Conservation (phyloP, 2,329 filamentous ascomycete genomes). For the Coleophoma eucalyptorum region DNA sequence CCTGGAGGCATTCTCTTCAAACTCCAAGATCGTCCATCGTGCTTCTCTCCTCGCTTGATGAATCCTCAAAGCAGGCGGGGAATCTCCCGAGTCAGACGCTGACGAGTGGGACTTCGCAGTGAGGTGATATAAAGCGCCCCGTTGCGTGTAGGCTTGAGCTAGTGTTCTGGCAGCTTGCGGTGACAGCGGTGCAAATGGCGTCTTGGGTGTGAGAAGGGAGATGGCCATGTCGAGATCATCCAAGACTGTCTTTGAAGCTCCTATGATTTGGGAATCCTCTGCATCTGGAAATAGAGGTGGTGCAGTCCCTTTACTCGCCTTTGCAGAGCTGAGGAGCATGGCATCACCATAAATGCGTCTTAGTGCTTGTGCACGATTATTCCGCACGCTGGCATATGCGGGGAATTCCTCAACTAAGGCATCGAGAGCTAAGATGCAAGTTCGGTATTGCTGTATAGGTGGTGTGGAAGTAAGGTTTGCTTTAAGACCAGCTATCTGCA, state of each 20-base stretch:
- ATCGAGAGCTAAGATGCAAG: constrained; percentile 45
- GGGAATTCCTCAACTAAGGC: constrained; percentile 54
- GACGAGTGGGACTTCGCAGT: constrained; percentile 39
- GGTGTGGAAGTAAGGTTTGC: constrained; percentile 11
- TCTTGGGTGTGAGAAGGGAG: constrained; percentile 50
- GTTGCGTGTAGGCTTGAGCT: constrained; percentile 68
- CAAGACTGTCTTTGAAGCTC: constrained; percentile 39
- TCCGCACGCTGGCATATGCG: constrained; percentile 66
- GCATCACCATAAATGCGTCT: constrained; percentile 60
- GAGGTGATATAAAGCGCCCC: constrained; percentile 59
- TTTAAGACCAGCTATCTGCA: constrained; percentile 40
- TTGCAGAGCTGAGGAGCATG: constrained; percentile 38
- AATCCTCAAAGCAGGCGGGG: constrained; percentile 30
- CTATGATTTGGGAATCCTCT: constrained; percentile 35
- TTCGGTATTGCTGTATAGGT: constrained; percentile 40
- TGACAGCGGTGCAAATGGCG: constrained; percentile 50
- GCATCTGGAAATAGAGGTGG: constrained; percentile 28
- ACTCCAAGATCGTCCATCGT: constrained; percentile 48
- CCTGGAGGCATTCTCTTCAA: constrained; percentile 58
- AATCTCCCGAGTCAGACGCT: constrained; percentile 19
- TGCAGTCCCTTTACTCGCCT: not conserved
- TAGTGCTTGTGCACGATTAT: constrained; percentile 69
- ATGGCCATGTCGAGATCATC: constrained; percentile 57
- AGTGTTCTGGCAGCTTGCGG: constrained; percentile 62
- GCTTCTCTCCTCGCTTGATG: constrained; percentile 38